Base-by-base conservation (phyloP, 768 basidiomycete genomes). In the Serendipita sp. region DNA sequence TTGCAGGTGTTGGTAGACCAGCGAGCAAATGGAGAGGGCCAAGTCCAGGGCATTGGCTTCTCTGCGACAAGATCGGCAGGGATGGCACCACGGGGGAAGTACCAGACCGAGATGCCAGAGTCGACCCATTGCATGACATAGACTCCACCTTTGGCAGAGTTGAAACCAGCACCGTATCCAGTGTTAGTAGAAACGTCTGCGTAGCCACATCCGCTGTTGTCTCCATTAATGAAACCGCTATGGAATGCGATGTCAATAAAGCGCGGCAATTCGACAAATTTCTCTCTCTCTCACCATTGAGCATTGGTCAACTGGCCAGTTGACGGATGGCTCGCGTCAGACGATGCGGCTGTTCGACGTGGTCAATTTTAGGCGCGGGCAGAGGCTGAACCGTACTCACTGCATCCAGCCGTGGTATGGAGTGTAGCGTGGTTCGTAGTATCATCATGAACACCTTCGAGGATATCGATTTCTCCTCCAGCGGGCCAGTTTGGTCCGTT, bases 81-180 rank as follows among this genome's bases (percentile, higher is more conserved):
- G 68, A 89, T 84, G 18, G 80, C 78, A 54, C 77, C 78, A 64
- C 89, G 81, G 30, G 84, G 80, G 77, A 94, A 97, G 77, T 87
- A 95, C 76, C 80, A 93, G 30, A 93, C 75, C 10, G 84, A 77
- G 69, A 97, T 83, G 34, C 92, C 93, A 60, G 76, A 75, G 58
- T 78, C 73, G 72, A 85, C 84, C 90, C 90, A 93, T 71, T 80
- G 79, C 86, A 87, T 90, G 63, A 88, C 88, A 75, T 92, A 95
- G 62, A 92, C 87, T 69, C 93, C 93, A 51, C 93, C 93, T 8
- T 84, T 83, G 68, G 80, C 85, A n/a, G 71, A 73, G 73, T 97
- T 97, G 78, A 94, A 97, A 11, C 78, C 83, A n/a, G 79, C 73
- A n/a, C 93, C 93, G 71, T 88, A 95, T 1, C 86, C 85, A 66